These are phyloP conservation scores for Umbilicaria muhlenbergii DNA, from an alignment of 495 filamentous ascomycete species.

Conservation along the genomic window DNA sequence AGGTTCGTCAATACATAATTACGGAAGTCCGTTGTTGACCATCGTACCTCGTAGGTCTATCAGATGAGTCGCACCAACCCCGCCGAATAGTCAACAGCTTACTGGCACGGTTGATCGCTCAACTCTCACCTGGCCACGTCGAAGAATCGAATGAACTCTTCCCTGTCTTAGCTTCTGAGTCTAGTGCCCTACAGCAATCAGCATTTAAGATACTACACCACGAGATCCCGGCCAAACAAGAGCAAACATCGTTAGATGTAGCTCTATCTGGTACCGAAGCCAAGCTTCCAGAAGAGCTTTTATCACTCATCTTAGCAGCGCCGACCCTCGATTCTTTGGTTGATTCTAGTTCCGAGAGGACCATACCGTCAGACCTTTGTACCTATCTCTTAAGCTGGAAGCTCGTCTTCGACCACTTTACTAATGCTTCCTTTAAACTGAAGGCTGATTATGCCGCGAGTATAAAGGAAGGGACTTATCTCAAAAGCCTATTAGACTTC, in stretches of 20 bases:
- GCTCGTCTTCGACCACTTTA: constrained; percentile 76
- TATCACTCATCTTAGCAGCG: constrained; percentile 46
- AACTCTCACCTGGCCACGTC: constrained; percentile 38
- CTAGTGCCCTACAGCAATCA: constrained; percentile 55
- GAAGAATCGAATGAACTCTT: constrained; percentile 47
- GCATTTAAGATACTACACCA: constrained; percentile 70
- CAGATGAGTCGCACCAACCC: constrained; percentile 41
- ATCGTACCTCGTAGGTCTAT: constrained; percentile 20
- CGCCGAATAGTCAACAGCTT: constrained; percentile 56
- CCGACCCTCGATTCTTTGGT: constrained; percentile 23
- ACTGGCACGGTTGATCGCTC: constrained; percentile 44
- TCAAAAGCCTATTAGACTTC: constrained; percentile 57
- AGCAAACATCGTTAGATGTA: constrained; percentile 69
- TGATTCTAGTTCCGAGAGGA: constrained; percentile 26
- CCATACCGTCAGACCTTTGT: constrained; percentile 36
- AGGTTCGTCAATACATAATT: constrained; percentile 4
- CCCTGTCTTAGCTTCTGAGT: constrained; percentile 59
- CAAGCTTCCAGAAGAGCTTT: constrained; percentile 49
- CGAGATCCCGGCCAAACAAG: constrained; percentile 59
- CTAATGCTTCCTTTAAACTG: constrained; percentile 62
- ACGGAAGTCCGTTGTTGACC: constrained; percentile 6
- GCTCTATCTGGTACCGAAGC: constrained; percentile 51
- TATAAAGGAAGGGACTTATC: constrained; percentile 56
- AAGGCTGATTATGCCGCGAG: constrained; percentile 60
- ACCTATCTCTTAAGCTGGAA: constrained; percentile 88